phyloP scores from a whole-genome alignment of 108 stramenopile species.

The Parmales sp. region DNA sequence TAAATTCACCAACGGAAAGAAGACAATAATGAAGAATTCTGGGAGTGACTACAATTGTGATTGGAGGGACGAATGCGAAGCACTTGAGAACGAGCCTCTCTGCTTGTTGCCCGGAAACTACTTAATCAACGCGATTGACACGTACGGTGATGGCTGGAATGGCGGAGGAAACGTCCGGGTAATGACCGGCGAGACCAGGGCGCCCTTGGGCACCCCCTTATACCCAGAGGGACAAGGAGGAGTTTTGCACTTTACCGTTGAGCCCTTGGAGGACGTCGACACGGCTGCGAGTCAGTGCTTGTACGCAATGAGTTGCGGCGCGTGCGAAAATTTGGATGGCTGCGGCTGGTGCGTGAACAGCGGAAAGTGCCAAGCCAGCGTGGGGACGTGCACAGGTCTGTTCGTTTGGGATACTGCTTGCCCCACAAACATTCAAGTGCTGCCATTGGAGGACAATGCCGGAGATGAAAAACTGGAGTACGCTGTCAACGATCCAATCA shows the following conservation, averaged over 20 bases:
- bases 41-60: too few species aligned
- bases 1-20: neutral
- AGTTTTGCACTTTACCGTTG: neutral
- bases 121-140: neutral
- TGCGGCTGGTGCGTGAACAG: neutral
- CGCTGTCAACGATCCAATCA: neutral
- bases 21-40: too few species aligned
- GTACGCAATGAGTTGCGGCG: neutral
- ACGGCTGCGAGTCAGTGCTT: neutral
- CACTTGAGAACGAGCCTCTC: neutral
- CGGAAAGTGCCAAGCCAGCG: neutral
- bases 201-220: neutral
- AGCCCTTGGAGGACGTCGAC: neutral
- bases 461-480: too few species aligned
- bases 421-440: constrained; percentile 2
- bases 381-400: neutral
- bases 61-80: too few species aligned
- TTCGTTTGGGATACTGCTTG: neutral
- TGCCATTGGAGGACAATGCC: neutral
- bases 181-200: neutral
- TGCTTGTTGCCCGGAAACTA: neutral
- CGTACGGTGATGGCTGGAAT: constrained; percentile 4
- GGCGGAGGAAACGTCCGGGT: neutral
- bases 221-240: neutral
- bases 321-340: neutral